Conservation (phyloP, 108 stramenopile genomes). For the Pseudonitzschia delicatissima region DNA sequence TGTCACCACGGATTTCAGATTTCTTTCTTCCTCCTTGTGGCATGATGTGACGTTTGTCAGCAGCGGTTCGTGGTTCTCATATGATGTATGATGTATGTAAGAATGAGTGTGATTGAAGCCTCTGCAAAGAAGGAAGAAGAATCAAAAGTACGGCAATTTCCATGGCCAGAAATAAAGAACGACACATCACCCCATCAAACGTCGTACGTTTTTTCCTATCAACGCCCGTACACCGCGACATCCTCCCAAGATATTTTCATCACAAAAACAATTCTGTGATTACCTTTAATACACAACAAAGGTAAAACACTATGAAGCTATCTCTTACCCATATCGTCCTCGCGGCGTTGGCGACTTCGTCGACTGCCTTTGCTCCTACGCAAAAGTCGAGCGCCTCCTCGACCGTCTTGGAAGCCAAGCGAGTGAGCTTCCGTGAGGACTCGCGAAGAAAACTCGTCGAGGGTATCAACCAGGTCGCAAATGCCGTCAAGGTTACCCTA, state of each 20-base stretch:
- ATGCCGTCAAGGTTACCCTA: slow-evolving; percentile 96
- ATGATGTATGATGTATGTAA: background rate
- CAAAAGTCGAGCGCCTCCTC: slow-evolving; percentile 4
- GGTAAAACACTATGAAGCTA: slow-evolving; percentile 37
- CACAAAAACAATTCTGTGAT: background rate
- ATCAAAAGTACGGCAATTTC: background rate
- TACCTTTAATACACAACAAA: background rate
- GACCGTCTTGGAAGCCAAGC: slow-evolving; percentile 57
- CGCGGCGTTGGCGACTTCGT: slow-evolving; percentile 21
- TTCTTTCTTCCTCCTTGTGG: too few species aligned
- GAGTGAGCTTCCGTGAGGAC: slow-evolving; percentile 87
- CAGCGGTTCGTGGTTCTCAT: background rate
- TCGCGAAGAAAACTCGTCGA: slow-evolving; percentile 83
- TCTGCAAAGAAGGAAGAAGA: background rate
- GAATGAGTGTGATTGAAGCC: too few species aligned
- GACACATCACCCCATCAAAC: background rate
- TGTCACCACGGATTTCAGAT: too few species aligned
- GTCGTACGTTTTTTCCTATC: background rate
- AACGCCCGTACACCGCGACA: background rate
- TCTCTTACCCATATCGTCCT: slow-evolving; percentile 30
- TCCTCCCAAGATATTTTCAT: background rate
- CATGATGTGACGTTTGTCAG: slow-evolving; percentile 6
- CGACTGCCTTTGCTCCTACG: slow-evolving; percentile 26
- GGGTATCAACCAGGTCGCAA: slow-evolving; percentile 93
- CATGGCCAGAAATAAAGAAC: background rate